Evolutionary conservation across 2,329 filamentous ascomycete species (phyloP).

Genomic region (Colletotrichum sp.): DNA sequence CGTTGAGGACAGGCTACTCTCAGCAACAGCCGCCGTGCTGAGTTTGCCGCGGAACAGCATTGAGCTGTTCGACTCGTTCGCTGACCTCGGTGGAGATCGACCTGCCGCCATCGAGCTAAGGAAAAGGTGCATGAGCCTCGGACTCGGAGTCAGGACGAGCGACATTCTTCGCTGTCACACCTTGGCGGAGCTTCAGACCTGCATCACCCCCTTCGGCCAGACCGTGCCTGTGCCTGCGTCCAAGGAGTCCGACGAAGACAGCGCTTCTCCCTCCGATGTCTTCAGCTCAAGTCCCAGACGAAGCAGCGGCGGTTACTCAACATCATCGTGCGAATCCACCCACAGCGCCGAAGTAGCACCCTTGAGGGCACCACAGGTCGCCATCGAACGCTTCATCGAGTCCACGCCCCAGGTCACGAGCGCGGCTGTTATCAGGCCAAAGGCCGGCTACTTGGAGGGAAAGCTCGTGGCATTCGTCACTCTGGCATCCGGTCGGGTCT

Average conservation of each 20-base stretch:
- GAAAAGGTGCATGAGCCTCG: slow-evolving; percentile 38
- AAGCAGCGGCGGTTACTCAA: slow-evolving; percentile 14
- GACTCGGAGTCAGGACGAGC: slow-evolving; percentile 37
- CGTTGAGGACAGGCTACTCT: slow-evolving; percentile 34
- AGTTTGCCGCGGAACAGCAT: slow-evolving; percentile 34
- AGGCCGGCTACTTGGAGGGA: slow-evolving; percentile 55
- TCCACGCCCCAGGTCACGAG: slow-evolving; percentile 43
- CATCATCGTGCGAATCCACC: slow-evolving; percentile 9
- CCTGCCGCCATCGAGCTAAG: slow-evolving; percentile 36
- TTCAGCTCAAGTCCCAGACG: slow-evolving; percentile 21
- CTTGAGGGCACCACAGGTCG: not conserved
- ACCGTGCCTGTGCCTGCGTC: not conserved
- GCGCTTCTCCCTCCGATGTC: slow-evolving; percentile 19
- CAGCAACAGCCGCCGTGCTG: slow-evolving; percentile 41
- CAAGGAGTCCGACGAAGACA: slow-evolving; percentile 15
- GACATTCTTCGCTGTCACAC: slow-evolving; percentile 49
- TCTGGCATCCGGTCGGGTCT: slow-evolving; percentile 32
- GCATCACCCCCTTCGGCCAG: slow-evolving; percentile 33
- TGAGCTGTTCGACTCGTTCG: slow-evolving; percentile 45
- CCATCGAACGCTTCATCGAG: slow-evolving; percentile 33
- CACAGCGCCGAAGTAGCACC: slow-evolving; percentile 6
- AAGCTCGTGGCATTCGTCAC: slow-evolving; percentile 53
- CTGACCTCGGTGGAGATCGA: slow-evolving; percentile 46
- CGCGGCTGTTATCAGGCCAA: slow-evolving; percentile 49
- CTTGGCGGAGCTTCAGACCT: slow-evolving; percentile 49